Conservation (phyloP, 108 stramenopile species). For the Licmophora abbreviata region DNA sequence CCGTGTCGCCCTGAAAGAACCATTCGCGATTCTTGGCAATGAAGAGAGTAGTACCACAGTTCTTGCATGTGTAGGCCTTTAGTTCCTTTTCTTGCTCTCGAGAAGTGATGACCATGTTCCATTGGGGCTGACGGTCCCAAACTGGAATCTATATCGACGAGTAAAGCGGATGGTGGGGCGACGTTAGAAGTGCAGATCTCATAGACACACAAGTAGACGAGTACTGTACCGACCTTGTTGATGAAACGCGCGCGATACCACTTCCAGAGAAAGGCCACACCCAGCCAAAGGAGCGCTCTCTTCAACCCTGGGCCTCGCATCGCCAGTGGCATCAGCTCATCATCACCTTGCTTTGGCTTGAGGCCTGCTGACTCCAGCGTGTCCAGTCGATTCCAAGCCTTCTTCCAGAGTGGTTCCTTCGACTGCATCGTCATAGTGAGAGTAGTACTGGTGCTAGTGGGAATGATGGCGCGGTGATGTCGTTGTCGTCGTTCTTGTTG, state of each 20-base stretch:
- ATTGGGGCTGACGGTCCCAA: constrained; percentile 85
- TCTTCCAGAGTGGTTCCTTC: background rate
- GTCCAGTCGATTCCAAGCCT: constrained; percentile 9
- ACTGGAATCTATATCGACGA: constrained; percentile 42
- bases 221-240: constrained; percentile 36
- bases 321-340: background rate
- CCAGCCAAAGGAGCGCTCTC: constrained; percentile 11
- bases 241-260: constrained; percentile 82
- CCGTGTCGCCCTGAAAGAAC: constrained; percentile 70
- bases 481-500: too few relatives aligned
- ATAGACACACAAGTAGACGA: too few relatives aligned
- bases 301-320: constrained; percentile 1
- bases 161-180: constrained; percentile 2
- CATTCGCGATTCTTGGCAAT: constrained; percentile 78
- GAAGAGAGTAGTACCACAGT: constrained; percentile 75
- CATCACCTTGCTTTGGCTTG: background rate
- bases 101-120: constrained; percentile 81
- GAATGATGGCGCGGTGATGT: too few relatives aligned
- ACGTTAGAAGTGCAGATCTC: background rate
- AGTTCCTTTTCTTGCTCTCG: constrained; percentile 82
- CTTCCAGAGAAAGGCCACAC: constrained; percentile 65
- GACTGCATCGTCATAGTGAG: background rate
- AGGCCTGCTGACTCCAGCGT: constrained; percentile 12
- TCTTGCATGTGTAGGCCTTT: constrained; percentile 73
- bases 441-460: too few relatives aligned